Conservation (phyloP, 108 stramenopile genomes). For the Conticribra guillardii region DNA sequence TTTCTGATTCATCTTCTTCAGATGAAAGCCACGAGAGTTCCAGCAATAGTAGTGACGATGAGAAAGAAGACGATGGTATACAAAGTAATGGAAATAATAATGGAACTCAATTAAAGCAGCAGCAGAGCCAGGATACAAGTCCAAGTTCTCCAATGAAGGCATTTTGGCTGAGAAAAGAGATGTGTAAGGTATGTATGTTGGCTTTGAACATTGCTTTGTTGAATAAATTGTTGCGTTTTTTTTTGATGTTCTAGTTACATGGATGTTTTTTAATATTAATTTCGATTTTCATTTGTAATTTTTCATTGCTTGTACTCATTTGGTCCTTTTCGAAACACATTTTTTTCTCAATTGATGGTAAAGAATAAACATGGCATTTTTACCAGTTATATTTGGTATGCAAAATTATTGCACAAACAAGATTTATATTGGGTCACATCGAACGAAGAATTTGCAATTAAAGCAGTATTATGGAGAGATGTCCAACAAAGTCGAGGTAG, state of each 20-base stretch:
- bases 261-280: too few relatives aligned
- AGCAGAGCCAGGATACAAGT: too few relatives aligned
- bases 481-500: conserved; percentile 16
- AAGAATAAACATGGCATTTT: conserved; percentile 26
- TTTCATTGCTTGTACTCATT: not conserved
- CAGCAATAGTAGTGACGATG: not conserved
- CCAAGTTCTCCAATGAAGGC: conserved; percentile 32
- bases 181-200: conserved; percentile 17
- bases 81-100: too few relatives aligned
- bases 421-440: conserved; percentile 37
- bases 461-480: conserved; percentile 31
- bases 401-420: conserved; percentile 25
- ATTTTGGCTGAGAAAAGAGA: conserved; percentile 25
- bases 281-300: not conserved
- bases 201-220: too few relatives aligned
- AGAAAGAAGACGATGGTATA: not conserved
- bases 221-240: too few relatives aligned
- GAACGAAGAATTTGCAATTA: conserved; percentile 37
- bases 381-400: conserved; percentile 21
- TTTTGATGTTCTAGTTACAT: too few relatives aligned
- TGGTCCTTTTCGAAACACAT: too few relatives aligned
- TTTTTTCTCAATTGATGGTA: too few relatives aligned
- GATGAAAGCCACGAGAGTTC: not conserved
- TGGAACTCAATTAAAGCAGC: too few relatives aligned
- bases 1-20: not conserved